Conservation (phyloP, 2,329 filamentous ascomycete genomes). For the Cladophialophora yegresii region DNA sequence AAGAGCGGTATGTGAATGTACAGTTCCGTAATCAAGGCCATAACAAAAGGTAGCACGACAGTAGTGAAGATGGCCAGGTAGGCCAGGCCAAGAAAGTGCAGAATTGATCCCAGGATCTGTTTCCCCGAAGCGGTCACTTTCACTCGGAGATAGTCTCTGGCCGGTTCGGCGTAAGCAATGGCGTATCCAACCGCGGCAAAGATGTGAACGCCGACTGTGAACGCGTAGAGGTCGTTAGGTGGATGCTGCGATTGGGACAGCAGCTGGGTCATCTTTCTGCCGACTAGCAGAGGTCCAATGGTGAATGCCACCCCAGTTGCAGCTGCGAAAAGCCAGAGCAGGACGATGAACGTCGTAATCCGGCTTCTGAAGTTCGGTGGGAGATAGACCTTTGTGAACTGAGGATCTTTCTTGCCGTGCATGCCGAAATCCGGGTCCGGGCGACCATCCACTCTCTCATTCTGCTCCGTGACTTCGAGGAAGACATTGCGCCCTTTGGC, state of each 20-base stretch:
- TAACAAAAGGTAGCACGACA: slow-evolving; percentile 76
- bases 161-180: slow-evolving; percentile 50
- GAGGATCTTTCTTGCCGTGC: slow-evolving; percentile 60
- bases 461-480: slow-evolving; percentile 69
- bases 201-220: slow-evolving; percentile 84
- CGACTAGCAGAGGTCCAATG: slow-evolving; percentile 81
- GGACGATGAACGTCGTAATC: slow-evolving; percentile 80
- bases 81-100: slow-evolving; percentile 55
- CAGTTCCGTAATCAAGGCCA: slow-evolving; percentile 78
- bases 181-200: slow-evolving; percentile 69
- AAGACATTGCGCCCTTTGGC: slow-evolving; percentile 83
- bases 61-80: slow-evolving; percentile 77
- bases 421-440: slow-evolving; percentile 57
- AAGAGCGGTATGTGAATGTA: slow-evolving; percentile 86
- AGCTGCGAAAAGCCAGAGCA: slow-evolving; percentile 92
- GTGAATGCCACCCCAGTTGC: slow-evolving; percentile 82
- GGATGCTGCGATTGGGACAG: slow-evolving; percentile 70
- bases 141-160: slow-evolving; percentile 15
- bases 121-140: slow-evolving; percentile 27
- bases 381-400: slow-evolving; percentile 74
- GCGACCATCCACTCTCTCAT: slow-evolving; percentile 64
- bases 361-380: slow-evolving; percentile 81
- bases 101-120: slow-evolving; percentile 26
- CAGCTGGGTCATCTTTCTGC: slow-evolving; percentile 72
- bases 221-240: slow-evolving; percentile 95